These are phyloP conservation scores for Entrophospora sp. DNA, from an alignment of 192 early-diverging fungal genomes.

Conservation along the genomic window DNA sequence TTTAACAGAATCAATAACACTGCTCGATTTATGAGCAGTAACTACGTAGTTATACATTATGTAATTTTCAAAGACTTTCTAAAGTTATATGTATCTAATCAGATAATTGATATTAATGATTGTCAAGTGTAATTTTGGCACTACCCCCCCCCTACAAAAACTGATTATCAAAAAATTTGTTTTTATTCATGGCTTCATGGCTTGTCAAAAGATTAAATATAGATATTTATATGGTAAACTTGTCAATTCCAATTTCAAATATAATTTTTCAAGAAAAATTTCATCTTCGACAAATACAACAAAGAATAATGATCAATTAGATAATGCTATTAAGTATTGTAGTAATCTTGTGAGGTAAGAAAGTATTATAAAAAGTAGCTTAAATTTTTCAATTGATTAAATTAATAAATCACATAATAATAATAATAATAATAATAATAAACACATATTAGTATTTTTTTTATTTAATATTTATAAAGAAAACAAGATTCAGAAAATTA, in stretches of 20 bases:
- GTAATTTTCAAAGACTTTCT: neutral
- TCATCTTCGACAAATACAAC: neutral
- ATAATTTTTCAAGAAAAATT: constrained; percentile 10
- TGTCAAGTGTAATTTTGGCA: too few species aligned
- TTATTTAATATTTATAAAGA: constrained; percentile 21
- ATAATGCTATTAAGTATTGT: constrained; percentile 14
- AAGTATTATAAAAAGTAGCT: neutral
- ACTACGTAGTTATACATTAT: constrained; percentile 60
- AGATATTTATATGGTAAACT: too few species aligned
- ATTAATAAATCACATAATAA: neutral
- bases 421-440: neutral
- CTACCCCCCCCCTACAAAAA: too few species aligned
- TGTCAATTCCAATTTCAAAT: too few species aligned
- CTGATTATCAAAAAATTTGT: too few species aligned
- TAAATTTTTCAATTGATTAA: neutral
- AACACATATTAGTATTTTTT: constrained; percentile 8
- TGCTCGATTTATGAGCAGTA: constrained; percentile 71
- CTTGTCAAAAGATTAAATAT: too few species aligned
- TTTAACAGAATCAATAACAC: constrained; percentile 54
- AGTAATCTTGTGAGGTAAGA: constrained; percentile 18
- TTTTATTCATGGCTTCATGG: too few species aligned
- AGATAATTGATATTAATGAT: too few species aligned
- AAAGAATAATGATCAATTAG: neutral
- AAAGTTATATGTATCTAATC: neutral
- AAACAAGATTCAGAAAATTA: constrained; percentile 73